These are phyloP conservation scores for Gentiana straminea DNA, from an alignment of 257 asterid species.

Conservation along the genomic window DNA sequence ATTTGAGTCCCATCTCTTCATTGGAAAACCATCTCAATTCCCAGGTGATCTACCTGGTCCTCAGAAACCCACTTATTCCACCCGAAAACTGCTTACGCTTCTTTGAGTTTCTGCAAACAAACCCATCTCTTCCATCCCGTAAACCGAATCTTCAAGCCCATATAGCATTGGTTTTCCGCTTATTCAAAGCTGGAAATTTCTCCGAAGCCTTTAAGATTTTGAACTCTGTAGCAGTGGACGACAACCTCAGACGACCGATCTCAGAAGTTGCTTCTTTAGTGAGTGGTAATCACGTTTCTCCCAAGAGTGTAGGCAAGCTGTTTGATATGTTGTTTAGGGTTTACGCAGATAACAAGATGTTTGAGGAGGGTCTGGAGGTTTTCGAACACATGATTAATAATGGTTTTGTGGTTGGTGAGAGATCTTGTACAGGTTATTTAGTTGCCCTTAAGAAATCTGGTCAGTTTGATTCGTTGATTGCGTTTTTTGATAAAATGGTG, in stretches of 20 bases:
- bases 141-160: slow-evolving; percentile 52
- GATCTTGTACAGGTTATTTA: slow-evolving; percentile 75
- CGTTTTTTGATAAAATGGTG: slow-evolving; percentile 58
- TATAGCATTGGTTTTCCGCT: slow-evolving; percentile 38
- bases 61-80: slow-evolving; percentile 55
- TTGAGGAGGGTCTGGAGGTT: slow-evolving; percentile 26
- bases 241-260: slow-evolving; percentile 27
- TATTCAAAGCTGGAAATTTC: slow-evolving; percentile 42
- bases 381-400: slow-evolving; percentile 25
- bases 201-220: slow-evolving; percentile 51
- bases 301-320: slow-evolving; percentile 13
- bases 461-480: slow-evolving; percentile 30
- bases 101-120: slow-evolving; percentile 39
- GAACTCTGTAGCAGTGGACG: slow-evolving; percentile 36
- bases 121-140: slow-evolving; percentile 14
- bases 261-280: slow-evolving; percentile 32
- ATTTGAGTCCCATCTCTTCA: slow-evolving; percentile 20
- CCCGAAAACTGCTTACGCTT: slow-evolving; percentile 40
- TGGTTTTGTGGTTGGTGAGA: slow-evolving; percentile 53
- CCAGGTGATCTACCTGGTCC: slow-evolving; percentile 33
- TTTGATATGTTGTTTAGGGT: slow-evolving; percentile 32
- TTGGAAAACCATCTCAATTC: slow-evolving; percentile 37
- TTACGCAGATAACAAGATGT: slow-evolving; percentile 23
- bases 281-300: background rate
- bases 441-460: slow-evolving; percentile 46